Evolutionary conservation across 306 rosid species (phyloP), one percentile per base, ranked within the genome.

Genomic region (Luffa acutangula): DNA sequence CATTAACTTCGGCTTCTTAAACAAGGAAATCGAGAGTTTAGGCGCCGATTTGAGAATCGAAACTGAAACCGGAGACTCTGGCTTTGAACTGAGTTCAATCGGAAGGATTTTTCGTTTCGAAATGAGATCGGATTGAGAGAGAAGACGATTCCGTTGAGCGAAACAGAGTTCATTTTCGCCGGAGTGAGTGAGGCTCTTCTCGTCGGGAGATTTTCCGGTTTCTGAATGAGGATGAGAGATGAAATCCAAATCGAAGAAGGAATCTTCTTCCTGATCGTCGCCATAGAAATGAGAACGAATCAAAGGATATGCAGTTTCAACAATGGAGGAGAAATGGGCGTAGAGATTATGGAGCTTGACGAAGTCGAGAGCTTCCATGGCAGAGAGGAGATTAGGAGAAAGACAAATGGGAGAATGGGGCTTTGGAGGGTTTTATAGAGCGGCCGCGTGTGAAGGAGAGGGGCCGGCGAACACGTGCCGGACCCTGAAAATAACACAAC

Each of bases 231-330:
- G 81, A 17, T 76, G 72, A 11, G 83, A 60, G 65, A 87, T 75
- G 60, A 94, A 85, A 82, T 94, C 94, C 84, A 94, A 87, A 71
- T 94, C 98, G 78, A 94, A 91, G 93, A 92, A 91, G 0, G 98
- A 94, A 81, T 94, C 98, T 8, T 93, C 97, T 42, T 85, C 89
- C 2, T 84, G 81, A 21, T 81, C 85, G 6, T 88, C 90, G 41
- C 87, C 93, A 34, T 62, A 18, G 33, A 41, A 11, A 13, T 20
- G 39, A 13, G 59, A 65, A 6, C 43, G 45, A 65, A 34, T 53
- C 25, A 21, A 2, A 18, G 45, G 75, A 63, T 78, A 51, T 9
- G 73, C 45, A 78, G 51, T 78, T 59, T 46, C 74, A 18, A 82
- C 54, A n/a, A 66, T 70, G 79, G 66, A 58, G 39, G 80, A 78